phyloP scores from a whole-genome alignment of 2,329 filamentous ascomycete genomes.

The Colletotrichum musae region DNA sequence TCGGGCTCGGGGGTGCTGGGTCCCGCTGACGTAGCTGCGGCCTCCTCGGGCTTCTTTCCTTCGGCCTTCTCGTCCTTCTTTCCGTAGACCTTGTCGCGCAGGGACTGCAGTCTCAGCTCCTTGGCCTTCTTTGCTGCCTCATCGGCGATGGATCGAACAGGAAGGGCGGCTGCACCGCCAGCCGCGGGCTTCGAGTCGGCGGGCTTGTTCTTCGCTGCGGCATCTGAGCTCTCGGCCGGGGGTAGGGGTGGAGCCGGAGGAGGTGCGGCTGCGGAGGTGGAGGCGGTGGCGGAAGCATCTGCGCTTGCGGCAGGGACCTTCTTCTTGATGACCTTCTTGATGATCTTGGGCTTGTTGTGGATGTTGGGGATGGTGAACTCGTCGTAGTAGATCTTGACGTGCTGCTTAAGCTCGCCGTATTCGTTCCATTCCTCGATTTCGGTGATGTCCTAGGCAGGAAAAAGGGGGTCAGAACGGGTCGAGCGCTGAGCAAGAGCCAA shows the following conservation, averaged over 20 bases:
- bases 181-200: conserved; percentile 41
- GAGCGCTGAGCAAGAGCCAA: neutral
- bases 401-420: conserved; percentile 92
- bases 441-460: conserved; percentile 79
- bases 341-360: conserved; percentile 61
- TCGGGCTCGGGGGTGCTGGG: conserved; percentile 26
- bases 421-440: conserved; percentile 99
- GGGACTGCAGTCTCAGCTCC: conserved; percentile 67
- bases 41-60: conserved; percentile 39
- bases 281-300: conserved; percentile 23
- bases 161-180: conserved; percentile 53
- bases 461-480: conserved; percentile 9
- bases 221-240: conserved; percentile 29
- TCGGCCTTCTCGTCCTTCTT: conserved; percentile 52
- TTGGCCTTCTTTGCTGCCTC: conserved; percentile 78
- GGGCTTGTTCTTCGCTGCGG: conserved; percentile 45
- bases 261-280: conserved; percentile 44
- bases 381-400: conserved; percentile 79
- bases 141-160: conserved; percentile 71
- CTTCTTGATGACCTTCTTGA: conserved; percentile 40
- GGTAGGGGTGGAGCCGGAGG: conserved; percentile 50
- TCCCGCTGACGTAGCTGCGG: conserved; percentile 14
- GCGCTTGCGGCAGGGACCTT: conserved; percentile 18
- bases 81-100: conserved; percentile 70
- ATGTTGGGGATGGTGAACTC: conserved; percentile 72